These are phyloP conservation scores for Sisymbrium irio DNA, from an alignment of 345 rosid genomes.

Conservation along the genomic window DNA sequence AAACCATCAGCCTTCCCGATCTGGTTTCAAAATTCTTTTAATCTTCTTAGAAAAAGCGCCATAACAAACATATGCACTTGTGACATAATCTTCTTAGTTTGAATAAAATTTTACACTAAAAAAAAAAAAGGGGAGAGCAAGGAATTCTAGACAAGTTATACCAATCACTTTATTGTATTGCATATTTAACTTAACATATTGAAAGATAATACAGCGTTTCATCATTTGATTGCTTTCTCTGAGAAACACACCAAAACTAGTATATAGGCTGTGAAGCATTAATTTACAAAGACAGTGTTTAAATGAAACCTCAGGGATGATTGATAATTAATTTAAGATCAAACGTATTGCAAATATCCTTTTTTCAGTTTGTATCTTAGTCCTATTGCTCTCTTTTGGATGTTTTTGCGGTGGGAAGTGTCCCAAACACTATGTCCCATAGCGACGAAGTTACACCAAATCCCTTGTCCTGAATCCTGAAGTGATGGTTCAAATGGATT, in stretches of 20 bases:
- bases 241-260: constrained; percentile 5
- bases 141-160: too few relatives aligned
- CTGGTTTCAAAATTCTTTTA: too few relatives aligned
- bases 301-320: constrained; percentile 19
- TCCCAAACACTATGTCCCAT: constrained; percentile 87
- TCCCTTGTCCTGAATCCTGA: constrained; percentile 77
- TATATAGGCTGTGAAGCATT: constrained; percentile 10
- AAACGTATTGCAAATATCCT: background rate
- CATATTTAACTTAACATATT: too few relatives aligned
- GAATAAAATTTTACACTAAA: too few relatives aligned
- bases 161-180: too few relatives aligned
- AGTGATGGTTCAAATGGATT: constrained; percentile 95
- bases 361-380: background rate
- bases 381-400: constrained; percentile 29
- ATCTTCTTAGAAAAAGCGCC: too few relatives aligned
- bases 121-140: too few relatives aligned
- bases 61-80: too few relatives aligned
- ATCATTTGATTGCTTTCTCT: background rate
- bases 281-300: constrained; percentile 26
- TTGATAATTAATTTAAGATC: background rate
- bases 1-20: too few relatives aligned
- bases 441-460: constrained; percentile 87
- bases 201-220: too few relatives aligned
- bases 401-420: constrained; percentile 58
- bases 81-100: too few relatives aligned